phyloP scores from a whole-genome alignment of 169 alveolate genomes.

The Plasmodium knowlesi region DNA sequence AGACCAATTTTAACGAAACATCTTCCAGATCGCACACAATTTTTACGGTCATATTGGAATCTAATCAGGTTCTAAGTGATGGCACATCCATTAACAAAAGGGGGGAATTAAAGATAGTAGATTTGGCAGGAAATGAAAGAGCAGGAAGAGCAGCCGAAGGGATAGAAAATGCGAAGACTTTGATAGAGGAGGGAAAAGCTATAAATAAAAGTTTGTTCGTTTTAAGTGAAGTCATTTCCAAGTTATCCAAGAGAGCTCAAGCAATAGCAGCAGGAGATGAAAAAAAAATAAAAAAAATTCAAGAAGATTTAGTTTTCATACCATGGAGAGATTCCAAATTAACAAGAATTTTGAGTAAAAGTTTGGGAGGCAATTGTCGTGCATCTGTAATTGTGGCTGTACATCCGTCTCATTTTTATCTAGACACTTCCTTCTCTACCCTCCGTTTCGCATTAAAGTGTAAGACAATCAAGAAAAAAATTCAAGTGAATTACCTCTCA shows the following conservation, averaged over 20 bases:
- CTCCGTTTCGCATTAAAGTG: constrained; percentile 85
- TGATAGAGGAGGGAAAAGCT: constrained; percentile 84
- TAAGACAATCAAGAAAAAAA: constrained; percentile 77
- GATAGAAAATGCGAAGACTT: constrained; percentile 80
- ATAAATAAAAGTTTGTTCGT: constrained; percentile 81
- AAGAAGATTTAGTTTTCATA: constrained; percentile 80
- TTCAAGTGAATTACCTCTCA: constrained; percentile 78
- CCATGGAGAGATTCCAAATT: constrained; percentile 88
- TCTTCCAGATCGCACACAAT: constrained; percentile 89
- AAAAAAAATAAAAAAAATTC: constrained; percentile 71
- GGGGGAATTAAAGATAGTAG: constrained; percentile 84
- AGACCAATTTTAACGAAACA: constrained; percentile 88
- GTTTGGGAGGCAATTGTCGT: constrained; percentile 85
- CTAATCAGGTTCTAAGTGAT: constrained; percentile 79
- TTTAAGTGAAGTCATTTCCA: constrained; percentile 84
- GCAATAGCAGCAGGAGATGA: constrained; percentile 78
- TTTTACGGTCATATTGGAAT: constrained; percentile 83
- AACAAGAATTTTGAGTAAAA: constrained; percentile 81
- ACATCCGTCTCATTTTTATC: constrained; percentile 82
- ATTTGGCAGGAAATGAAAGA: constrained; percentile 84
- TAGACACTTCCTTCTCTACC: constrained; percentile 83
- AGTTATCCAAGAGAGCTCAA: constrained; percentile 83
- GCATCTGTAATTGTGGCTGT: constrained; percentile 86
- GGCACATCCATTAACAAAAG: constrained; percentile 81
- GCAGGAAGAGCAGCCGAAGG: constrained; percentile 87